Evolutionary conservation across 768 basidiomycete genomes (phyloP), one percentile per base, ranked within the genome.

Genomic region (Amanita polypyramis): DNA sequence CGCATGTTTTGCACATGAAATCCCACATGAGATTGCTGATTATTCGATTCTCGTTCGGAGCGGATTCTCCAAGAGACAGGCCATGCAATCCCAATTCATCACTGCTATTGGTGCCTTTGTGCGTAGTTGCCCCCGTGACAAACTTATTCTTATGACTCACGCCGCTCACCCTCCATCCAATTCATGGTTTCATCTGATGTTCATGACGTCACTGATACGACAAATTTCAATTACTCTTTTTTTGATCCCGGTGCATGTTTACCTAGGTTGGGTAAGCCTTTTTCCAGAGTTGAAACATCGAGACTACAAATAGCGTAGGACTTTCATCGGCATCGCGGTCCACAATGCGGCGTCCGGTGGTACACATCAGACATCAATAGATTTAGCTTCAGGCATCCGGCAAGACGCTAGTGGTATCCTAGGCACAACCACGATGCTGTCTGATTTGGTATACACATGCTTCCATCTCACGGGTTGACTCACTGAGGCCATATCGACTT

Each of bases 21-120:
- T 95, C 45, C 92, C 92, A 14, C 91, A 95, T 58, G 90, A 95
- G 72, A 94, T 95, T 52, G 92, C 91, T n/a, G 92, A 94, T 62
- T 94, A 93, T 59, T 91, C 88, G n/a, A 93, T 94, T 55, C 70
- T 93, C 30, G 78, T 93, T 41, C 81, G 86, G 35, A 89, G 86
- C 56, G 91, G 92, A 3, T 93, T 94, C 61, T 87, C 83, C 21
- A 95, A 95, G 65, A 72, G 68, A 55, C 89, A 94, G 61, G 92
- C 92, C 2, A 93, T 95, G 91, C 83, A 85, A 57, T 88, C 85
- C 27, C 92, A 95, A 60, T 94, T 93, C 65, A 60, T 93, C 49
- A 95, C 92, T 29, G 92, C 92, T 21, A 73, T 93, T 46, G 91
- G 92, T 39, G 92, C 92, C 40, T 94, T 95, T 65, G 87, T 93